Conservation (phyloP, 331 rosid genomes). For the Malus hybrid region DNA sequence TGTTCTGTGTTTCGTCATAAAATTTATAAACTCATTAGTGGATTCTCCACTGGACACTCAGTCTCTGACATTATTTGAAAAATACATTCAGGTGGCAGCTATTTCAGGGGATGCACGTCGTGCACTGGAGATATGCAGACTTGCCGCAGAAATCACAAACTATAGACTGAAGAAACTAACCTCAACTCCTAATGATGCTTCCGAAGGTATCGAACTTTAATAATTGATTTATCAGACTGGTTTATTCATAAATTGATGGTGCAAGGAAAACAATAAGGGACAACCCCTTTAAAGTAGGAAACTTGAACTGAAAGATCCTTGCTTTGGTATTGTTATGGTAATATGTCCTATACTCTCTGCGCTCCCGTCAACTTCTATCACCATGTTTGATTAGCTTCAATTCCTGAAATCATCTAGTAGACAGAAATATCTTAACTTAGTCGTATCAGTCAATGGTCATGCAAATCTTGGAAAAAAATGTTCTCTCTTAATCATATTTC, state of each 20-base stretch:
- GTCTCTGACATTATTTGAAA: slow-evolving; percentile 9
- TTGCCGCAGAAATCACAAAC: slow-evolving; percentile 91
- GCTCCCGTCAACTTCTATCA: not conserved
- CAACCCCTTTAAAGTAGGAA: not conserved
- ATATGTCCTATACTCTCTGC: not conserved
- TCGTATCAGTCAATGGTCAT: not conserved
- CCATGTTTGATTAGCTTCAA: not conserved
- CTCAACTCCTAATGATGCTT: slow-evolving; percentile 29
- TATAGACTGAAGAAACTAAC: slow-evolving; percentile 44
- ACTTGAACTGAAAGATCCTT: not conserved
- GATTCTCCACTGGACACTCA: not conserved
- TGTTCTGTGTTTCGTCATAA: not conserved
- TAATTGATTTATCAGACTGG: not conserved
- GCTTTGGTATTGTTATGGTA: not conserved
- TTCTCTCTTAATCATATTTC: not conserved
- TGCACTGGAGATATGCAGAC: slow-evolving; percentile 88
- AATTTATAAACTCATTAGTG: not conserved
- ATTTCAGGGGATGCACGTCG: slow-evolving; percentile 97
- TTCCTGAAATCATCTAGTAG: not conserved
- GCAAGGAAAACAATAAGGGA: not conserved
- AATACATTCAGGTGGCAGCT: slow-evolving; percentile 74
- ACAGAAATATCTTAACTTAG: not conserved
- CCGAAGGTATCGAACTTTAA: slow-evolving; percentile 37
- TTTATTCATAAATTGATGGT: not conserved
- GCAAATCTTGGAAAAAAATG: not conserved